Evolutionary conservation across 1,284 basidiomycete genomes (phyloP).

Genomic region (Mycosarcoma maydis): DNA sequence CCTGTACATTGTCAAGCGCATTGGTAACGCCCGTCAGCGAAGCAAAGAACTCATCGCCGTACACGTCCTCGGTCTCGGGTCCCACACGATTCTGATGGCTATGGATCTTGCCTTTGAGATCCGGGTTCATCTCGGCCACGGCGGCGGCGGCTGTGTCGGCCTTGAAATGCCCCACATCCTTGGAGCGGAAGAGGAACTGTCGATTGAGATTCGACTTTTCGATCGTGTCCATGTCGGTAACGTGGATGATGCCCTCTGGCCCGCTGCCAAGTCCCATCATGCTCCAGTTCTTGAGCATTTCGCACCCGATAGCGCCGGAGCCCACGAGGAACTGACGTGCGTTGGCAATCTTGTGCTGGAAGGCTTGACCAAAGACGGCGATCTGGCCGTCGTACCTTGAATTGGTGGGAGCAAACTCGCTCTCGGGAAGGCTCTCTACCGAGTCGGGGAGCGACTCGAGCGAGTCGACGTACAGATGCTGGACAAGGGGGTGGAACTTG

Average conservation of each 20-base stretch:
- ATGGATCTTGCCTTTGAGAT: conserved; percentile 85
- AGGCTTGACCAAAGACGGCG: conserved; percentile 90
- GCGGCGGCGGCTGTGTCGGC: conserved; percentile 92
- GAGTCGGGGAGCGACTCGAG: conserved; percentile 77
- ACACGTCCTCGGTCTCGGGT: conserved; percentile 88
- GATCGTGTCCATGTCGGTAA: conserved; percentile 98
- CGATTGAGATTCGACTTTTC: conserved; percentile 99
- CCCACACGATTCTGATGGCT: conserved; percentile 95
- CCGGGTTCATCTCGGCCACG: conserved; percentile 96
- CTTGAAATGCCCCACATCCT: conserved; percentile 98
- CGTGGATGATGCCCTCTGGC: conserved; percentile 83
- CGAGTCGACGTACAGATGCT: conserved; percentile 97
- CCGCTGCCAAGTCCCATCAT: conserved; percentile 96
- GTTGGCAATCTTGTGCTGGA: conserved; percentile 92
- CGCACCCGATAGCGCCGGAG: conserved; percentile 97
- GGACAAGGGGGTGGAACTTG: conserved; percentile 97
- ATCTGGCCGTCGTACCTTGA: conserved; percentile 94
- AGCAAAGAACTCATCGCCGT: conserved; percentile 85
- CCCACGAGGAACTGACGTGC: conserved; percentile 96
- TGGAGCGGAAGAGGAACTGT: conserved; percentile 96
- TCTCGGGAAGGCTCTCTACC: conserved; percentile 74
- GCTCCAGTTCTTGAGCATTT: conserved; percentile 99
- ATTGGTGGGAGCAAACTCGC: conserved; percentile 83
- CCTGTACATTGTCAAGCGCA: conserved; percentile 96
- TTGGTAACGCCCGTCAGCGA: conserved; percentile 96